These are phyloP conservation scores for Populus trichocarpa DNA, from an alignment of 441 rosid genomes.

Conservation along the genomic window DNA sequence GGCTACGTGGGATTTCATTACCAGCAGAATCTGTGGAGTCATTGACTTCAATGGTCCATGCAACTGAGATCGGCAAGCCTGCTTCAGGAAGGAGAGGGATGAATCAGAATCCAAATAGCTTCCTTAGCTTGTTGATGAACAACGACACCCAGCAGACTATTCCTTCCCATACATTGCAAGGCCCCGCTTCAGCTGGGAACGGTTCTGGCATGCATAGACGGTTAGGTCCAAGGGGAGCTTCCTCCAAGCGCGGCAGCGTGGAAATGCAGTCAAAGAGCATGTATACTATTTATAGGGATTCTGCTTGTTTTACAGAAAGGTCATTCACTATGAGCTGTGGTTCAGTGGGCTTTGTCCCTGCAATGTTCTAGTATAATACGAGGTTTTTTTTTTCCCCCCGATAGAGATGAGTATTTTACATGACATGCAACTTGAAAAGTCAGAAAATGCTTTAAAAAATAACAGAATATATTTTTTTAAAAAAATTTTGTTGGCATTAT, in stretches of 20 bases:
- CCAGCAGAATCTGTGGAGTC: slow-evolving; percentile 39
- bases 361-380: too few species aligned
- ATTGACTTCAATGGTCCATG: slow-evolving; percentile 42
- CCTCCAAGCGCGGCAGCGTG: slow-evolving; percentile 41
- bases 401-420: too few species aligned
- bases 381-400: too few species aligned
- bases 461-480: too few species aligned
- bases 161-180: slow-evolving; percentile 12
- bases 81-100: slow-evolving; percentile 18
- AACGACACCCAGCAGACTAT: background rate
- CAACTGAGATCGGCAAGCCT: slow-evolving; percentile 38
- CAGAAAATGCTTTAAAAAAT: too few species aligned
- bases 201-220: slow-evolving; percentile 18
- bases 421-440: too few species aligned
- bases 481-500: too few species aligned
- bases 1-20: slow-evolving; percentile 40
- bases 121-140: slow-evolving; percentile 35
- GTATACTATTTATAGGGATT: background rate
- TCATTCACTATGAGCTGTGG: too few species aligned
- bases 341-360: too few species aligned
- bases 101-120: slow-evolving; percentile 26
- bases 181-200: slow-evolving; percentile 18
- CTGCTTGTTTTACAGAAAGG: too few species aligned
- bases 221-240: slow-evolving; percentile 21
- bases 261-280: slow-evolving; percentile 6